Base-by-base conservation (phyloP, 169 alveolate genomes). In the Plasmodium fragile region DNA sequence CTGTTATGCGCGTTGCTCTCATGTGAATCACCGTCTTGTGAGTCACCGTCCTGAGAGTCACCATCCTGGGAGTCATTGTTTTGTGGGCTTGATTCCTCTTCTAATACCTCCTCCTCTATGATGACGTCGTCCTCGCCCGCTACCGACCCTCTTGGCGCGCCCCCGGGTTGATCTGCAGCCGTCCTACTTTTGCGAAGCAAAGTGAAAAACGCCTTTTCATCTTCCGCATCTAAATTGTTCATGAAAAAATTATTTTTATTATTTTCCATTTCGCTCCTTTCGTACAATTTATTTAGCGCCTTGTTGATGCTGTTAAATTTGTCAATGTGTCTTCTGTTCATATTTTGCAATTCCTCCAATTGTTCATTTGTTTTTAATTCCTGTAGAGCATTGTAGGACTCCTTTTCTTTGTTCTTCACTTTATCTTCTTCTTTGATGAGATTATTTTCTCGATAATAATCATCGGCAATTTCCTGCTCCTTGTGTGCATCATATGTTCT, bases 401-500 rank as follows among this genome's bases (percentile, higher is more conserved):
- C 82, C 52, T 87, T 87, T 87, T 87, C 93, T 13, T 79, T 87
- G 32, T 87, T 87, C 71, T 87, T 87, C 34, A 87, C 13, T 65
- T 87, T 87, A 87, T 87, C 93, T 55, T 75, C 77, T 55, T 77
- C 82, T 1, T 75, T 45, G 71, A 22, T 84, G 49, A 77, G 59
- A 2, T 43, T 55, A 87, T 78, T 87, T 3, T 71, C 34, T 59
- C 82, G 79, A 72, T 87, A 87, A 75, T 53, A 87, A 39, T 87
- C 89, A 87, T 87, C 95, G 16, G 96, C 97, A 81, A 96, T 25
- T 72, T 93, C 92, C 34, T 94, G 96, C 69, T 96, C 97, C 78
- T 95, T 77, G 77, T 96, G 92, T 43, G 98, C 97, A 79, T 95
- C 97, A 79, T 94, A 98, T 65, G 97, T 97, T 55, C 98, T 70